phyloP scores from a whole-genome alignment of 2,329 filamentous ascomycete genomes.

The Fusarium cyanostomum region DNA sequence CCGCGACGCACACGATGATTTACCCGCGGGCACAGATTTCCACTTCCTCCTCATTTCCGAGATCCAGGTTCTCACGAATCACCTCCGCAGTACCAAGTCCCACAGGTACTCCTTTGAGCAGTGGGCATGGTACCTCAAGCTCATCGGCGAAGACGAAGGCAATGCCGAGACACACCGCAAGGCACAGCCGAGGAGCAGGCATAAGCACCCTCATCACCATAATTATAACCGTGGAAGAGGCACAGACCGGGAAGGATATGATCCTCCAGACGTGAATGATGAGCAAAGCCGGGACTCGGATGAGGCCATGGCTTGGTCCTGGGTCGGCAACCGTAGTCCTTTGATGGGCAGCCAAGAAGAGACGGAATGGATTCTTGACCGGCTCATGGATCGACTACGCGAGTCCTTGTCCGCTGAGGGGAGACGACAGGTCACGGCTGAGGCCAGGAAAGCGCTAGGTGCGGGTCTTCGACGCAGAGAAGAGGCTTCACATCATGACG shows the following conservation, averaged over 20 bases:
- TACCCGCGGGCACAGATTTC: constrained; percentile 60
- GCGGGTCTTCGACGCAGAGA: constrained; percentile 8
- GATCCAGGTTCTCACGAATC: constrained; percentile 70
- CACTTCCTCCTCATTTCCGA: constrained; percentile 75
- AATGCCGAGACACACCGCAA: constrained; percentile 61
- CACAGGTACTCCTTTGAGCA: constrained; percentile 82
- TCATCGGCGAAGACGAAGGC: constrained; percentile 75
- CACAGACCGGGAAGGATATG: background rate
- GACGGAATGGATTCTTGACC: constrained; percentile 77
- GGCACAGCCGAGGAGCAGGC: constrained; percentile 43
- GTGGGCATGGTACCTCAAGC: constrained; percentile 84
- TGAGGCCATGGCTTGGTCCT: constrained; percentile 67
- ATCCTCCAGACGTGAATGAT: background rate
- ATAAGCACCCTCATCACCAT: constrained; percentile 10
- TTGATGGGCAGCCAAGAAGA: constrained; percentile 75
- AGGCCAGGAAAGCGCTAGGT: constrained; percentile 10
- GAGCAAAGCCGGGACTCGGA: constrained; percentile 35
- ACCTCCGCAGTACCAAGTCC: constrained; percentile 67
- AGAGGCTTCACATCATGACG: background rate
- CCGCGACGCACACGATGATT: constrained; percentile 48
- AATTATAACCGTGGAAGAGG: background rate
- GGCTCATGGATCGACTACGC: constrained; percentile 64
- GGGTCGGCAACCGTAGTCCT: constrained; percentile 75
- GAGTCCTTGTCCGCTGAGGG: constrained; percentile 44
- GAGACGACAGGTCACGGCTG: constrained; percentile 18